Evolutionary conservation across 2,329 filamentous ascomycete genomes (phyloP).

Genomic region (Cryphonectria nitschkei): DNA sequence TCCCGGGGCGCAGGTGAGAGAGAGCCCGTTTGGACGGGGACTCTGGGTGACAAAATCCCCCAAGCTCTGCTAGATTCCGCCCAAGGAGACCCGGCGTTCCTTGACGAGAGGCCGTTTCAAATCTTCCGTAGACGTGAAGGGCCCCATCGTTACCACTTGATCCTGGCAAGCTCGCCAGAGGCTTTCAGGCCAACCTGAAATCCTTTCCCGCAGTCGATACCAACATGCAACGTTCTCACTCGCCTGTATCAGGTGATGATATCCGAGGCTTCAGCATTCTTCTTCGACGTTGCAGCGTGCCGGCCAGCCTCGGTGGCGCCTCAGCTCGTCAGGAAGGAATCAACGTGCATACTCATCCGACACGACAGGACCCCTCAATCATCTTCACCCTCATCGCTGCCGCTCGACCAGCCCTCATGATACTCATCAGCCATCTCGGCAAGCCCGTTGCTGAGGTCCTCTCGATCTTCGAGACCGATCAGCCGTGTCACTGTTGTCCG

Average conservation of each 20-base stretch:
- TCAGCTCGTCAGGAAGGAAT: neutral
- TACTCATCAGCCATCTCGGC: constrained; percentile 86
- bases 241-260: neutral
- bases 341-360: neutral
- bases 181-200: neutral
- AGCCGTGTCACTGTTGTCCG: constrained; percentile 66
- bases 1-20: neutral
- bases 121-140: neutral
- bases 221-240: neutral
- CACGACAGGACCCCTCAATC: constrained; percentile 36
- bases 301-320: neutral
- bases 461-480: constrained; percentile 77
- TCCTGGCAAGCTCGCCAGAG: too few species aligned
- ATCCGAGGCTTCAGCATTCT: neutral
- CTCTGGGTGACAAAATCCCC: too few species aligned
- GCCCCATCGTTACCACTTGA: too few species aligned
- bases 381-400: constrained; percentile 72
- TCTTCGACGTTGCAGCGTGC: neutral
- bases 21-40: too few species aligned
- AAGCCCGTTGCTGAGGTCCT: constrained; percentile 79
- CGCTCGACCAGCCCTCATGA: constrained; percentile 83
- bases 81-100: neutral
- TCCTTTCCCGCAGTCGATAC: neutral
- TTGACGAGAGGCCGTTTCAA: neutral
- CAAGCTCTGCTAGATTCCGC: too few species aligned